These are phyloP conservation scores for Bipolaris zeicola DNA, from an alignment of 2,329 filamentous ascomycete species.

Conservation along the genomic window DNA sequence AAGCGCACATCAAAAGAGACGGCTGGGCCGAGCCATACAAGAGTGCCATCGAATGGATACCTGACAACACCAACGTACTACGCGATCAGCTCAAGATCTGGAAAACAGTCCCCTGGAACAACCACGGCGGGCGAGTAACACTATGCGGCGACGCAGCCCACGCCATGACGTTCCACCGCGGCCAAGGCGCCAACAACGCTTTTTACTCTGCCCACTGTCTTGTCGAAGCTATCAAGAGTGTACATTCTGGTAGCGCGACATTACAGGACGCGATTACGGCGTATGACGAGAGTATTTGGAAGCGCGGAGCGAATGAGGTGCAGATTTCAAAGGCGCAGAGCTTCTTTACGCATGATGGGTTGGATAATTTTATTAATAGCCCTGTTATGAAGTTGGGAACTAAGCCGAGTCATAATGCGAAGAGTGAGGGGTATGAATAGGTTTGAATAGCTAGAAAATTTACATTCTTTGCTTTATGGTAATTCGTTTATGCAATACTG, in stretches of 20 bases:
- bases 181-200: slow-evolving; percentile 47
- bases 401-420: slow-evolving; percentile 36
- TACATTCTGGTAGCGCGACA: slow-evolving; percentile 8
- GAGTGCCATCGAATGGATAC: slow-evolving; percentile 42
- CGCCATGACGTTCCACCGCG: slow-evolving; percentile 51
- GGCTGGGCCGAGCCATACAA: slow-evolving; percentile 44
- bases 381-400: slow-evolving; percentile 41
- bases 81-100: slow-evolving; percentile 45
- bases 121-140: slow-evolving; percentile 39
- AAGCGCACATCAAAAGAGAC: slow-evolving; percentile 33
- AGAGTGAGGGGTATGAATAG: slow-evolving; percentile 34
- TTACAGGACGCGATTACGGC: slow-evolving; percentile 27
- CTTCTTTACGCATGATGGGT: slow-evolving; percentile 41
- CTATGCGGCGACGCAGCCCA: slow-evolving; percentile 49
- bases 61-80: slow-evolving; percentile 35
- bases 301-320: slow-evolving; percentile 38
- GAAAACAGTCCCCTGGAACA: slow-evolving; percentile 45
- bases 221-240: slow-evolving; percentile 31
- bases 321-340: slow-evolving; percentile 42
- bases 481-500: no score
- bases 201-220: slow-evolving; percentile 42
- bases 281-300: slow-evolving; percentile 38
- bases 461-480: no score
- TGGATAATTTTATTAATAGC: slow-evolving; percentile 37
- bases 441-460: no score